A percentile compares a stretch with the other conserved stretches of the same genome.
These are phyloP conservation scores for Castanopsis chinensis DNA, from an alignment of 306 rosid genomes.

Conservation along the genomic window DNA sequence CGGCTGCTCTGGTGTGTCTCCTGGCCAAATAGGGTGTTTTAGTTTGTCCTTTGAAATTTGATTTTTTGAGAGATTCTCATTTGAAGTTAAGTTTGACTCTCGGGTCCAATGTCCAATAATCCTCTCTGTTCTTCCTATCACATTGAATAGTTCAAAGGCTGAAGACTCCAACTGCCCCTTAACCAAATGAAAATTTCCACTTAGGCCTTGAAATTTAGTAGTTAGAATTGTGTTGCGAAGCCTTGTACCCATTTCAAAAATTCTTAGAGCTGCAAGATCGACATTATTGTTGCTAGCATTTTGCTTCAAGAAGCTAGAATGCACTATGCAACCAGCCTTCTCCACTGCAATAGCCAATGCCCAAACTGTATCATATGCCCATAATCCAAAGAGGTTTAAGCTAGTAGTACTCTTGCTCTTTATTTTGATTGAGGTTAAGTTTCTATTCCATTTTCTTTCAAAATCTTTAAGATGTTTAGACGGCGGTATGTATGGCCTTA, in stretches of 20 bases:
- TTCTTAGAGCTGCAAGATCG: conserved; percentile 12
- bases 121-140: conserved; percentile 22
- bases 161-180: conserved; percentile 33
- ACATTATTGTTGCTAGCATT: neutral
- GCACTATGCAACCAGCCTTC: neutral
- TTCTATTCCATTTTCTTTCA: conserved; percentile 8
- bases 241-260: conserved; percentile 7
- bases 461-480: conserved; percentile 14
- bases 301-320: neutral
- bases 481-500: conserved; percentile 18
- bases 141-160: conserved; percentile 27
- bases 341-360: conserved; percentile 32
- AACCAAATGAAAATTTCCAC: conserved; percentile 24
- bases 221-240: neutral
- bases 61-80: too few relatives aligned
- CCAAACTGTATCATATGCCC: conserved; percentile 45
- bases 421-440: neutral
- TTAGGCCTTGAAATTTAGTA: conserved; percentile 16
- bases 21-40: conserved; percentile 40
- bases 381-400: conserved; percentile 18
- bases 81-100: too few relatives aligned
- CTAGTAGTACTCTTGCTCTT: neutral
- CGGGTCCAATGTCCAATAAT: conserved; percentile 32
- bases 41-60: conserved; percentile 5
- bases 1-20: too few relatives aligned